Conservation (phyloP, 2,329 filamentous ascomycete genomes). For the Alternaria brassicicola region DNA sequence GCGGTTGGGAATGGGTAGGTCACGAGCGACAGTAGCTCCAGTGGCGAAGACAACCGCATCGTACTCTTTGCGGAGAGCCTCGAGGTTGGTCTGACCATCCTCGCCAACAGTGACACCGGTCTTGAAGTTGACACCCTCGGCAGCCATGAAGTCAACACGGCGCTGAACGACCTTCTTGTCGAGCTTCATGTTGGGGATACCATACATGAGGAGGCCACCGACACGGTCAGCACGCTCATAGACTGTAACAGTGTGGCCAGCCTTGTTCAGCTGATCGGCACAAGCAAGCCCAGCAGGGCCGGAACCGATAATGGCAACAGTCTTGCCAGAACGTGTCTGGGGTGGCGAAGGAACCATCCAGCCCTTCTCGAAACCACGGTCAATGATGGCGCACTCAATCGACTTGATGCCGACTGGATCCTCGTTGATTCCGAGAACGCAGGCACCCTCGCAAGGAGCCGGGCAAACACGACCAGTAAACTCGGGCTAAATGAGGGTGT, state of each 20-base stretch:
- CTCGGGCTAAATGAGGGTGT: slow-evolving; percentile 62
- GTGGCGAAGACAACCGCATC: slow-evolving; percentile 91
- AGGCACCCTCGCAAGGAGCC: slow-evolving; percentile 94
- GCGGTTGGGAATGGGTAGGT: slow-evolving; percentile 87
- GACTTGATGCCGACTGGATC: slow-evolving; percentile 98
- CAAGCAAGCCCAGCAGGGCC: slow-evolving; percentile 88
- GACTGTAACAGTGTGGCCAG: slow-evolving; percentile 85
- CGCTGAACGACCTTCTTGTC: slow-evolving; percentile 97
- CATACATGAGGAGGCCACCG: slow-evolving; percentile 95
- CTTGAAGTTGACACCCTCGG: slow-evolving; percentile 84
- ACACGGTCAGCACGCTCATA: slow-evolving; percentile 91
- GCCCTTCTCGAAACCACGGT: slow-evolving; percentile 95
- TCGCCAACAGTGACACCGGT: slow-evolving; percentile 80
- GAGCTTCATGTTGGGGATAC: slow-evolving; percentile 99
- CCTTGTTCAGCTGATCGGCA: slow-evolving; percentile 93
- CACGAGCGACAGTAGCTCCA: slow-evolving; percentile 89
- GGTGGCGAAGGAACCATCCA: slow-evolving; percentile 92
- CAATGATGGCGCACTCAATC: slow-evolving; percentile 97
- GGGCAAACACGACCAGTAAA: slow-evolving; percentile 97
- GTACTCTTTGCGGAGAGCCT: slow-evolving; percentile 73
- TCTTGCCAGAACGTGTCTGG: slow-evolving; percentile 83
- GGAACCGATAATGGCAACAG: slow-evolving; percentile 85
- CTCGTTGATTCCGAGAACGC: slow-evolving; percentile 94
- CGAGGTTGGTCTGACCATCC: slow-evolving; percentile 70
- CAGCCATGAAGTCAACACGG: slow-evolving; percentile 91